Base-by-base conservation (phyloP, 2,329 filamentous ascomycete species). In the Colletotrichum acutatum region DNA sequence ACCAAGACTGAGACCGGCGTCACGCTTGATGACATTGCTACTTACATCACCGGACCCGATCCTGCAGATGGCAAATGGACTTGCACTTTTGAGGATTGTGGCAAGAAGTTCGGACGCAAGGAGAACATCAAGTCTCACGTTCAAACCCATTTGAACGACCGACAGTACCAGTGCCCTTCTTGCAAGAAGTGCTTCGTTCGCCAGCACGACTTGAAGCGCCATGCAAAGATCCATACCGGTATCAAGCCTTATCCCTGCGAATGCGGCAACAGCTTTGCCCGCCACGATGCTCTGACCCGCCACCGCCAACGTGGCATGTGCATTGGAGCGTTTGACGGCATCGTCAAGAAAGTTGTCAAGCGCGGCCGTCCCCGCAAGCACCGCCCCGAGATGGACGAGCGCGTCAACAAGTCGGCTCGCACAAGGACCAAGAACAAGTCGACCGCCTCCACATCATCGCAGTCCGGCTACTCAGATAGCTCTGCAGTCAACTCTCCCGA, bases 81-180 rank as follows among this genome's bases (percentile, higher is more conserved):
- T 7, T 97, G 94, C 80, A 83, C 90, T n/a, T 95, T 85, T 70
- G 88, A 94, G 9, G 92, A 91, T 32, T 99, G 97, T 83, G 90
- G 92, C 77, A 97, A 98, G 83, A 90, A 92, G 66, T 98, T 99
- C 80, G 96, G 95, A n/a, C 91, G 97, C 77, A 97, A 98, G 82
- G 97, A 99, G 83, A 98, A 99, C 84, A 98, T 98, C 86, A 97
- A 98, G 82, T 97, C 95, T 0, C 97, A 99, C 82, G 94, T 99
- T 16, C 97, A 99, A 84, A 99, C 97, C 4, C 97, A 99, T 83
- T 92, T 99, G 75, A 97, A 97, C 78, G 97, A 99, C 82, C 90
- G 97, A 60, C 97, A 98, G 81, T 99, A 95, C 84, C 93, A 94
- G 82, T 99, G 97, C 84, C 95, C 96, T 58, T 92, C 94, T 68